Base-by-base conservation (phyloP, 345 rosid genomes). In the Citrus australasica region DNA sequence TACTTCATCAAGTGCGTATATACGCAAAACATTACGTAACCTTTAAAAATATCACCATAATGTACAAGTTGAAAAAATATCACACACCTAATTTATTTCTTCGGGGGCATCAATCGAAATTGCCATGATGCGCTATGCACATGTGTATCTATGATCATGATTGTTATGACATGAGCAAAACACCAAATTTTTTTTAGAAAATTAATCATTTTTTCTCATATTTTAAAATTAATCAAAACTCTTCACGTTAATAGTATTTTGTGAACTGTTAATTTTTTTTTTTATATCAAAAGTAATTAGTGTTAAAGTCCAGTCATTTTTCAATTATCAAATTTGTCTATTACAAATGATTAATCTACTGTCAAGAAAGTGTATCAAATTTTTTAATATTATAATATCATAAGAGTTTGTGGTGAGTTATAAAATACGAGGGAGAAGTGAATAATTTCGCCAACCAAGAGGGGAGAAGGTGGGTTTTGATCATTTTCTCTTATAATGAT, bases 1-100 rank as follows among this genome's bases (percentile, higher is more conserved):
- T 42, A 63, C 21, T 69, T 58, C 13, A 53, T 17, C 24, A 65
- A 76, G 72, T 59, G 69, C 58, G 65, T 80, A 68, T 68, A 71
- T 68, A 74, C 67, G 71, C 75, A 82, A 60, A 69, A 51, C 21
- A 33, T 63, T 74, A 59, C 60, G 71, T 63, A 68, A 78, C 40
- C 25, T 48, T 67, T 55, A 68, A 55, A 46, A 42, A 40, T 35
- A 59, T 32, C 0, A 61, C 77, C 66, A 83, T 86, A 81, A 79
- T 86, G 69, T 40, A 71, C 40, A 68, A 35, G 80, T 82, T 83
- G 88, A 86, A 80, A 70, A 2, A 68, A 8, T 67, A 42, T 6
- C 67, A 53, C 48, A 13, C 48, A 32, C 48, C 59, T 40, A 30
- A 13, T 61, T 32, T 16, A 51, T 53, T 63, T 21, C 24, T 35